A percentile compares a stretch with the other conserved stretches of the same genome.
phyloP scores from a whole-genome alignment of 306 rosid species.

The Cucurbita maxima region DNA sequence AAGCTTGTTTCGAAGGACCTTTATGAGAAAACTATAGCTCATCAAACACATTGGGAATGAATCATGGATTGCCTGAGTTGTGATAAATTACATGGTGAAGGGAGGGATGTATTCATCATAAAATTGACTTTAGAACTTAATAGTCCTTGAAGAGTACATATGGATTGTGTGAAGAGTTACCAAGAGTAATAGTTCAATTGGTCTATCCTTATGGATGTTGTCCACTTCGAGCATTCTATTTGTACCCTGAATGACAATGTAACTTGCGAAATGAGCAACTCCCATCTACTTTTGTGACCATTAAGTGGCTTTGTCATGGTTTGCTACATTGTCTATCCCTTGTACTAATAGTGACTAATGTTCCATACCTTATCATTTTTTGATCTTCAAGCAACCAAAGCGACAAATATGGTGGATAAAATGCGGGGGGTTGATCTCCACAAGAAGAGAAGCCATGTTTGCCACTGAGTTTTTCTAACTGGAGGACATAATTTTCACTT shows the following conservation, averaged over 20 bases:
- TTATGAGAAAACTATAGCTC: slow-evolving; percentile 15
- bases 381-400: too few relatives aligned
- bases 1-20: slow-evolving; percentile 16
- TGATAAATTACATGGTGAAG: not conserved
- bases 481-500: too few relatives aligned
- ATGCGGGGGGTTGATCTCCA: too few relatives aligned
- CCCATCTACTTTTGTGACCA: not conserved
- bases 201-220: not conserved
- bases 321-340: too few relatives aligned
- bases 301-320: not conserved
- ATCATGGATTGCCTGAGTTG: not conserved
- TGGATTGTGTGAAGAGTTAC: not conserved
- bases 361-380: too few relatives aligned
- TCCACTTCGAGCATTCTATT: not conserved
- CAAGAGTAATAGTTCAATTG: not conserved
- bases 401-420: too few relatives aligned
- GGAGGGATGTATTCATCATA: not conserved
- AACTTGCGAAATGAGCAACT: not conserved
- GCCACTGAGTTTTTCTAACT: too few relatives aligned
- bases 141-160: not conserved
- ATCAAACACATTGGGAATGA: slow-evolving; percentile 8
- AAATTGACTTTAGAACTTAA: not conserved
- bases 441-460: too few relatives aligned
- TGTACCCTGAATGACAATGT: not conserved
- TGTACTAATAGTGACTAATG: too few relatives aligned